Evolutionary conservation across 164 flowering plant genomes (phyloP).

Genomic region (Vitis rotundifolia): DNA sequence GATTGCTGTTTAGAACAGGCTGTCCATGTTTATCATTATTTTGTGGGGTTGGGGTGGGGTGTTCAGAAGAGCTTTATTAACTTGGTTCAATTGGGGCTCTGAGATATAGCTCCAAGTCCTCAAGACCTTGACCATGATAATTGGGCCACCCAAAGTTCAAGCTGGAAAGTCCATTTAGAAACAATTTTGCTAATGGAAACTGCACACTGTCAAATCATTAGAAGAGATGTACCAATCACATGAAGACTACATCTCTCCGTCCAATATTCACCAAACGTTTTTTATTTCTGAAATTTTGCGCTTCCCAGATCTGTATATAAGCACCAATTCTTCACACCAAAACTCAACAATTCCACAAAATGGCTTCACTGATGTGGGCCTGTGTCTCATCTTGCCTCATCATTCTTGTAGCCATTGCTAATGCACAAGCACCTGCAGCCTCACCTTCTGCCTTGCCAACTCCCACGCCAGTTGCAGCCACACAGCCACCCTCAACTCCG

Average conservation of each 20-base stretch:
- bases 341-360: slow-evolving; percentile 14
- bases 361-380: slow-evolving; percentile 25
- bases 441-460: slow-evolving; percentile 29
- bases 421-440: slow-evolving; percentile 52
- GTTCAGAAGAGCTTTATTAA: too few relatives aligned
- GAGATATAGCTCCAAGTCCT: too few relatives aligned
- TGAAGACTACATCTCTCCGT: slow-evolving; percentile 26
- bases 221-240: slow-evolving; percentile 25
- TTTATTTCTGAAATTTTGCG: not conserved
- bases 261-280: slow-evolving; percentile 17
- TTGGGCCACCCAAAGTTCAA: too few relatives aligned
- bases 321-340: slow-evolving; percentile 4
- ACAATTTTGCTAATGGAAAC: not conserved
- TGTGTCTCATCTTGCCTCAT: slow-evolving; percentile 14
- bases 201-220: slow-evolving; percentile 15
- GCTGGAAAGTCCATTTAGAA: not conserved
- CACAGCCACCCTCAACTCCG: slow-evolving; percentile 32
- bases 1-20: too few relatives aligned
- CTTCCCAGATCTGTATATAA: slow-evolving; percentile 7
- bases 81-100: too few relatives aligned
- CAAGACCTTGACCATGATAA: too few relatives aligned
- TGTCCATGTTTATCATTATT: too few relatives aligned
- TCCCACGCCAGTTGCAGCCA: slow-evolving; percentile 20
- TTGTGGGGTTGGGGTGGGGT: too few relatives aligned
- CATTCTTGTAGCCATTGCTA: slow-evolving; percentile 13